Base-by-base conservation (phyloP, 306 rosid genomes). In the Adenanthera pavonina region DNA sequence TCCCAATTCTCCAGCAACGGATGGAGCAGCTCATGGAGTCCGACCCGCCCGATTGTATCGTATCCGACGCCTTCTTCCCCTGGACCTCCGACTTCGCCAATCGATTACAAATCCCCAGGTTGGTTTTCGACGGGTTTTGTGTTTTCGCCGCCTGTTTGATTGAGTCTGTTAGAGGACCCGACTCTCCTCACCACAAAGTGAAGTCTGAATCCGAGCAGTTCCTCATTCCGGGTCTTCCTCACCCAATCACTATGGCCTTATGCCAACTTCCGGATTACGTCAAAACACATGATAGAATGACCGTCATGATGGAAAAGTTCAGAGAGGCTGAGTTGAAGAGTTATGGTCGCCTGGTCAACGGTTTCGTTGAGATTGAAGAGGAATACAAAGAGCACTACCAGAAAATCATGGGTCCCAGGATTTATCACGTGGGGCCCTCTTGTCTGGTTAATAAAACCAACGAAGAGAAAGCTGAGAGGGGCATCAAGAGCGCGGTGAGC, bases 371-470 rank as follows among this genome's bases (percentile, higher is more conserved):
- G 49, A 69, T 88, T 2, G 88, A 87, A 16, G 77, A 78, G n/a
- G 88, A 80, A 56, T 84, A 82, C 76, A 2, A 67, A 13, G 10
- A 69, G 0, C 75, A 84, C 20, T 84, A 75, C 59, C 59, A 82
- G 69, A 82, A 44, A n/a, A 79, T 17, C 7, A 76, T 49, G 0
- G 83, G 83, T 0, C 78, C 65, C 56, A 84, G 79, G 36, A 78
- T 84, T 0, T 84, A 88, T 88, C 88, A 80, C 48, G 52, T 89
- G 3, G 92, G 92, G 0, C 89, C 89, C 0, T 81, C 80, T 48
- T 82, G 77, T 14, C n/a, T 52, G 57, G 57, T 52, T 7, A 52
- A 52, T n/a, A 52, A 52, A 17, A 52, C 57, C 7, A 1, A 5
- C 15, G 7, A 52, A 17, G 57, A 52, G 57, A 52, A 52, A 52